Base-by-base conservation (phyloP, 768 basidiomycete genomes). In the Serendipita indica region DNA sequence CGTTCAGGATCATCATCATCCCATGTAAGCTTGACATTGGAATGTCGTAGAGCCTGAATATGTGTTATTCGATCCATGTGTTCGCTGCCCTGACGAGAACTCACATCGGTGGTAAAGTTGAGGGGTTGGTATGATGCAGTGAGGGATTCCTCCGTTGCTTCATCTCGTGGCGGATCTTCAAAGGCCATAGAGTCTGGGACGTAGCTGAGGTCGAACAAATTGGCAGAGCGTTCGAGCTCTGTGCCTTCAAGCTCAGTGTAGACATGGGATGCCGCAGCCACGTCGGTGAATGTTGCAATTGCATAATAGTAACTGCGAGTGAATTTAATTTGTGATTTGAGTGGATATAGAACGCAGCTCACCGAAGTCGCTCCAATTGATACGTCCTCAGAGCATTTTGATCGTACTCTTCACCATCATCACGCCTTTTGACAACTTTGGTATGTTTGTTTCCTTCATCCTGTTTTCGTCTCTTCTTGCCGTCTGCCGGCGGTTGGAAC, bases 21-120 rank as follows among this genome's bases (percentile, higher is more conserved):
- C 96, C 96, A 99, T 3, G 93, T 96, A 32, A 98, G 78, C 66
- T 89, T 96, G 61, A 98, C 94, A 74, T 91, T 96, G 13, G 96
- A 99, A 68, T 98, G 93, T 3, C 94, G 86, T 3, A 99, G 79
- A 7, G 94, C 94, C 92, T 97, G 63, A 3, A 43, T 28, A 16
- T 1, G 28, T 33, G 5, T 10, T 22, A 43, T 3, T 45, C 2
- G 18, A 30, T 14, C 12, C 20, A 33, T 16, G 35, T 34, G 10
- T 49, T 20, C 20, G 7, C 12, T 18, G n/a, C 37, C 30, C 28
- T 7, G 41, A 5, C 18, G 16, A 43, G 16, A n/a, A 73, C 87
- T 68, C 66, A 92, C 93, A 67, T 94, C 89, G 1, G 96, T 99
- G 32, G 84, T 82, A 66, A 94, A 99, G 54, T 98, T 90, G 7